Percentiles rank a stretch among this genome's conserved stretches.
Conservation (phyloP, 768 basidiomycete genomes). For the Boletus vinaceobasis region DNA sequence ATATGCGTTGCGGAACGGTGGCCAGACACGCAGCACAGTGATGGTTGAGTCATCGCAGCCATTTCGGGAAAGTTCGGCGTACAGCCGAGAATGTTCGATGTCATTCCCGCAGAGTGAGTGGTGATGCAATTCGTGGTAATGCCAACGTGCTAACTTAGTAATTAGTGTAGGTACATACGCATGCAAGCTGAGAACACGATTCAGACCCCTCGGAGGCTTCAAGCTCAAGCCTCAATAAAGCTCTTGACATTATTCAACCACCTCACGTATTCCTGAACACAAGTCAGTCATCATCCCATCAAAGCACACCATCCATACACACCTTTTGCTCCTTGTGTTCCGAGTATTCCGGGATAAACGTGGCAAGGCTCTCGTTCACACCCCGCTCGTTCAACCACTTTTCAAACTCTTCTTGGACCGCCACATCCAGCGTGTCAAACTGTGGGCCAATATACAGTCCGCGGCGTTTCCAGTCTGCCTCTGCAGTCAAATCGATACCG, state of each 20-base stretch:
- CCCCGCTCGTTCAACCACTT: conserved; percentile 87
- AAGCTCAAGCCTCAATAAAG: conserved; percentile 60
- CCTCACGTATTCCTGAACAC: conserved; percentile 77
- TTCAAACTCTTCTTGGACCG: conserved; percentile 90
- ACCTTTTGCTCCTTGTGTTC: conserved; percentile 94
- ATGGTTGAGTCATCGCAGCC: no score
- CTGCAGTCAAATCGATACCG: conserved; percentile 75
- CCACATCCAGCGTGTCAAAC: conserved; percentile 87
- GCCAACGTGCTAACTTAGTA: conserved; percentile 2
- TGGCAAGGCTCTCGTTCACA: conserved; percentile 74
- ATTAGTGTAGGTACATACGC: conserved; percentile 1
- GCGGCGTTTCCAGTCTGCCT: conserved; percentile 91
- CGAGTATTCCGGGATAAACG: conserved; percentile 86
- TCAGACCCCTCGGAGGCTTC: conserved; percentile 25
- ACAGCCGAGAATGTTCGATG: conserved; percentile 18
- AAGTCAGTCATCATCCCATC: conserved; percentile 5
- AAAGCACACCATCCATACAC: conserved; percentile 1
- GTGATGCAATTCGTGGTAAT: conserved; percentile 22
- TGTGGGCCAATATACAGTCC: conserved; percentile 91
- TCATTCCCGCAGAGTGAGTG: conserved; percentile 11
- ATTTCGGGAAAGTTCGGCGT: not conserved
- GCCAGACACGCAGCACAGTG: not conserved
- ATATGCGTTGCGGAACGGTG: not conserved
- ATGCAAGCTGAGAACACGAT: not conserved
- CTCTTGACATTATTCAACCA: conserved; percentile 83